Percentiles rank a stretch among this genome's conserved stretches.
Conservation (phyloP, 768 basidiomycete species). For the Termitomyces sp. region DNA sequence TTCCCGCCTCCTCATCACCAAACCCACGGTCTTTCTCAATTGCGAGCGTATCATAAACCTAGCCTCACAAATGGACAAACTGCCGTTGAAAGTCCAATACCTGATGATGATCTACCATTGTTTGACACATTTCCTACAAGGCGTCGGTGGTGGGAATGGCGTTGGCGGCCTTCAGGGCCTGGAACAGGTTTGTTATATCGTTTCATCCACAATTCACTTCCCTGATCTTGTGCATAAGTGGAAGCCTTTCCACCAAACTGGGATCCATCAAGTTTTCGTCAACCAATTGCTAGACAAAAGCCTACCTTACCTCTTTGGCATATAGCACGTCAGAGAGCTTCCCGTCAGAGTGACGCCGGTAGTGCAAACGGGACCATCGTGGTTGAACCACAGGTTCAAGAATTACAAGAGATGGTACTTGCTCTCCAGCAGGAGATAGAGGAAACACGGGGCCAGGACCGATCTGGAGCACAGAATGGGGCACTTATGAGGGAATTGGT, state of each 20-base stretch:
- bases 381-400: neutral
- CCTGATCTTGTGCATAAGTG: neutral
- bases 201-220: too few species aligned
- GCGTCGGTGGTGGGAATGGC: neutral
- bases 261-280: neutral
- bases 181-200: neutral
- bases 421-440: neutral
- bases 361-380: neutral
- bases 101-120: neutral
- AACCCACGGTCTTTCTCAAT: neutral
- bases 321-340: neutral
- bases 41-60: neutral
- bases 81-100: neutral
- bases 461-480: neutral
- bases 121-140: neutral
- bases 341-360: neutral
- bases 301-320: neutral
- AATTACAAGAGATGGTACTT: neutral
- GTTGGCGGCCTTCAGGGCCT: neutral
- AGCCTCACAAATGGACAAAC: neutral
- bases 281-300: neutral
- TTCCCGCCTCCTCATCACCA: neutral
- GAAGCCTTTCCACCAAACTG: neutral
- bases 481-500: neutral
- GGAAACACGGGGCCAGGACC: neutral